Base-by-base conservation (phyloP, 208 protist species). In the Leishmania aethiopica region DNA sequence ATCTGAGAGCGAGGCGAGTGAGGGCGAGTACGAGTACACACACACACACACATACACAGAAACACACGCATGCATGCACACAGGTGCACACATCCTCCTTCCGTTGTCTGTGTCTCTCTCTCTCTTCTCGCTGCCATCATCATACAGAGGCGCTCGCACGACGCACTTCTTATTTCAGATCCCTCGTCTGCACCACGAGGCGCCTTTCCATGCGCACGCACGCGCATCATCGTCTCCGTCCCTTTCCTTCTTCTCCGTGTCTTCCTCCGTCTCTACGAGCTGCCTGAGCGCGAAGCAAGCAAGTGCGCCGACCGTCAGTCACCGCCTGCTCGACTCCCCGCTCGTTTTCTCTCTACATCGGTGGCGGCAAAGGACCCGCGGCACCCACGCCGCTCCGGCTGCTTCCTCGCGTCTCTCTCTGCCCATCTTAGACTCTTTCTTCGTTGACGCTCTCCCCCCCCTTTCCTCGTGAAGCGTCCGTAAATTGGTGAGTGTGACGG, bases 41-140 rank as follows among this genome's bases (percentile, higher is more conserved):
- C 72, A 75, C 73, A 77, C 35, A 0, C 11, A 35, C 49, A 57
- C 8, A 60, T 35, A 37, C 35, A 76, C 42, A 45, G 42, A 45
- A 4, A 51, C 35, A 55, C 40, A 59, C 55, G 53, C 42, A 76
- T 32, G 42, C 67, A 67, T 69, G 42, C 67, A 67, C 42, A 71
- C 45, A 71, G 45, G 59, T 37, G 77, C 57, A 55, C 57, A 77
- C 72, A 37, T 45, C 45, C 45, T 74, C 28, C 70, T n/a, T 25
- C 7, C 37, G 17, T 32, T 42, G 17, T 47, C 32, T 32, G 19
- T 40, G 32, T 28, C 5, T 49, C 6, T 22, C 6, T 13, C 40
- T 47, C 37, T 4, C 66, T 47, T 37, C 19, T 8, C 66, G 4
- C 40, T 42, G 1, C n/a, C 64, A 69, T 40, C 35, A 13, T 47